Evolutionary conservation across 768 basidiomycete species (phyloP).

Genomic region (Rhodotorula kratochvilovae): DNA sequence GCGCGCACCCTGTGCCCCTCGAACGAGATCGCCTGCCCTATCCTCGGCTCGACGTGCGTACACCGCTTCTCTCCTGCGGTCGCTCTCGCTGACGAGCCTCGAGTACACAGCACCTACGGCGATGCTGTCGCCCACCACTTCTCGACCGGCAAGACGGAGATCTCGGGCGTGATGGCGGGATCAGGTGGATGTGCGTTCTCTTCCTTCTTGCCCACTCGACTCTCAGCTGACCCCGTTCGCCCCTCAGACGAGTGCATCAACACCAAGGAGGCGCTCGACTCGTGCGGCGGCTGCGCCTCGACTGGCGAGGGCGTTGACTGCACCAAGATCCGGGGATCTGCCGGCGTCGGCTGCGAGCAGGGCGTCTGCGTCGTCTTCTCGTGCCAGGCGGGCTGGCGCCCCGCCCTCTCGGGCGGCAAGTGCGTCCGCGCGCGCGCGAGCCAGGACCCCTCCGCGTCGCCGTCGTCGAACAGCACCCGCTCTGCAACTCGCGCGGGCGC

Average conservation of each 20-base stretch:
- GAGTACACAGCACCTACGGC: constrained; percentile 12
- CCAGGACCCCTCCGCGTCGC: not conserved
- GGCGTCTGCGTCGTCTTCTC: constrained; percentile 51
- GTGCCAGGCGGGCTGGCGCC: constrained; percentile 40
- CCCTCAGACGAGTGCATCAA: constrained; percentile 52
- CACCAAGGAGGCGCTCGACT: constrained; percentile 59
- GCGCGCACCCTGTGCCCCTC: constrained; percentile 25
- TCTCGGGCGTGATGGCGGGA: constrained; percentile 25
- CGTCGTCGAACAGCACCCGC: not conserved
- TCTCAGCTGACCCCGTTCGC: not conserved
- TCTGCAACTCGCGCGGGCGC: not conserved
- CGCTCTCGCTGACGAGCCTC: not conserved
- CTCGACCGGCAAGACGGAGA: constrained; percentile 1
- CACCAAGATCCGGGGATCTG: constrained; percentile 59
- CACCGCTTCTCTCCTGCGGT: not conserved
- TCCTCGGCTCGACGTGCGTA: constrained; percentile 30
- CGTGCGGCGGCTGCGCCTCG: constrained; percentile 70
- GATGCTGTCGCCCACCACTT: constrained; percentile 29
- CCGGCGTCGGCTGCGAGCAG: constrained; percentile 45
- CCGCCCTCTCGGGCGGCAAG: constrained; percentile 14
- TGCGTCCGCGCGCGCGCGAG: constrained; percentile 15
- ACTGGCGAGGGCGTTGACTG: constrained; percentile 68
- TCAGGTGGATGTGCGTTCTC: constrained; percentile 29
- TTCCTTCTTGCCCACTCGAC: not conserved
- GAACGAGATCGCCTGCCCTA: constrained; percentile 32